These are phyloP conservation scores for Aspergillus transmontanensis DNA, from an alignment of 2,329 filamentous ascomycete species.

Conservation along the genomic window DNA sequence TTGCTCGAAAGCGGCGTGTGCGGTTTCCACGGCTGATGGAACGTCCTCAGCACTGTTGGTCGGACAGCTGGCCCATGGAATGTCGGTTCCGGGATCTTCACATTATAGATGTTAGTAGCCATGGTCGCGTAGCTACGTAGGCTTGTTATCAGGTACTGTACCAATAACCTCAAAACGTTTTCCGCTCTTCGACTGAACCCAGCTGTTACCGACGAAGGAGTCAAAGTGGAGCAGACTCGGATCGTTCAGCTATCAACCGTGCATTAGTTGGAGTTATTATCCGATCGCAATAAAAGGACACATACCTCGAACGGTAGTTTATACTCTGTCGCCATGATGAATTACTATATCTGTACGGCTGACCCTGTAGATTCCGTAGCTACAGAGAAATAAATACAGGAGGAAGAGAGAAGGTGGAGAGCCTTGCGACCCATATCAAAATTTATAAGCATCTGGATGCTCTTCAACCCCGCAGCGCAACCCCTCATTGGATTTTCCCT, in stretches of 20 bases:
- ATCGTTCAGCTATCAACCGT: slow-evolving; percentile 46
- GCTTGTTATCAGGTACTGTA: slow-evolving; percentile 17
- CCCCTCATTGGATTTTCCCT: background rate
- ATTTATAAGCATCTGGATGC: background rate
- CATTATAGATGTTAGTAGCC: background rate
- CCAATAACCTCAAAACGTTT: slow-evolving; percentile 55
- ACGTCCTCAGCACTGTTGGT: slow-evolving; percentile 61
- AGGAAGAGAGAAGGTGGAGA: background rate
- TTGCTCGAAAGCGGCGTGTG: slow-evolving; percentile 62
- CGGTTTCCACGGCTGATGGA: slow-evolving; percentile 60
- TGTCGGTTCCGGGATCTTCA: slow-evolving; percentile 55
- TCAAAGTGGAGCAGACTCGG: slow-evolving; percentile 52
- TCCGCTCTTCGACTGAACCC: slow-evolving; percentile 49
- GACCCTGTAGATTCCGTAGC: background rate
- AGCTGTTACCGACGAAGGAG: slow-evolving; percentile 54
- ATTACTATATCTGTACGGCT: background rate
- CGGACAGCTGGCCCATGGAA: slow-evolving; percentile 55
- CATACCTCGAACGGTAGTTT: slow-evolving; percentile 42
- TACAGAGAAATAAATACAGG: background rate
- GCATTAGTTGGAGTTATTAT: background rate
- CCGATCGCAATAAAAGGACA: background rate
- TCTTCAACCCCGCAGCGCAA: background rate
- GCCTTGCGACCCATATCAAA: background rate
- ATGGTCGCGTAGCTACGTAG: background rate
- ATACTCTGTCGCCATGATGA: slow-evolving; percentile 37